A percentile compares a stretch with the other conserved stretches of the same genome.
phyloP scores from a whole-genome alignment of 2,329 filamentous ascomycete species.

The Aspergillus neotritici region DNA sequence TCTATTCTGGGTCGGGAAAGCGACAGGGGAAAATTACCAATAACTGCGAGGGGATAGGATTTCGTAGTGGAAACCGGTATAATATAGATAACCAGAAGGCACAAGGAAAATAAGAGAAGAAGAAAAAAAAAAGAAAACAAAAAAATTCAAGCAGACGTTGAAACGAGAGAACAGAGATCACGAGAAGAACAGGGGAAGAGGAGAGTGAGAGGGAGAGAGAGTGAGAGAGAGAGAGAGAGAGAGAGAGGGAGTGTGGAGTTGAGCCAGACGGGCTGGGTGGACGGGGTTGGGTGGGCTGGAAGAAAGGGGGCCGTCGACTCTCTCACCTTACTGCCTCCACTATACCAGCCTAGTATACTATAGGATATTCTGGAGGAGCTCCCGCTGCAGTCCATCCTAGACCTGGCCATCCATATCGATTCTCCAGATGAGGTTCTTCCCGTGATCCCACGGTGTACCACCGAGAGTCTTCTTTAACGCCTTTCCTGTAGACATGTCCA shows the following conservation, averaged over 20 bases:
- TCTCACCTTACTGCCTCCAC: no score
- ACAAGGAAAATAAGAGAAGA: constrained; percentile 3
- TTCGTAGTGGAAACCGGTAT: no score
- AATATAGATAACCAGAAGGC: background rate
- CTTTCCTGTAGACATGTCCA: no score
- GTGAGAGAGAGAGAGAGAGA: constrained; percentile 17
- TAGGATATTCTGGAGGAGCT: no score
- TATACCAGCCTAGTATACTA: no score
- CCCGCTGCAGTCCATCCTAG: no score
- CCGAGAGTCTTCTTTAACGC: no score
- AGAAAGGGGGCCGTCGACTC: background rate
- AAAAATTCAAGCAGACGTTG: background rate
- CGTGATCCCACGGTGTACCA: no score
- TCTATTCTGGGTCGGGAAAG: background rate
- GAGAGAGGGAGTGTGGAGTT: background rate
- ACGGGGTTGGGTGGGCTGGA: background rate
- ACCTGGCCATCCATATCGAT: no score
- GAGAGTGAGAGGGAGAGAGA: constrained; percentile 11
- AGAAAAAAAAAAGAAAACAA: constrained; percentile 6
- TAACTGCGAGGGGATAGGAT: no score
- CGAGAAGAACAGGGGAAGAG: constrained; percentile 11
- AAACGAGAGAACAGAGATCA: constrained; percentile 7
- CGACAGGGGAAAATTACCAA: no score
- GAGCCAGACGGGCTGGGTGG: constrained; percentile 1
- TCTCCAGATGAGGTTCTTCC: no score